Percentiles rank a stretch among this genome's conserved stretches.
Evolutionary conservation across 805 yeast species (phyloP).

Genomic region (Teunomyces lycoperdinae): DNA sequence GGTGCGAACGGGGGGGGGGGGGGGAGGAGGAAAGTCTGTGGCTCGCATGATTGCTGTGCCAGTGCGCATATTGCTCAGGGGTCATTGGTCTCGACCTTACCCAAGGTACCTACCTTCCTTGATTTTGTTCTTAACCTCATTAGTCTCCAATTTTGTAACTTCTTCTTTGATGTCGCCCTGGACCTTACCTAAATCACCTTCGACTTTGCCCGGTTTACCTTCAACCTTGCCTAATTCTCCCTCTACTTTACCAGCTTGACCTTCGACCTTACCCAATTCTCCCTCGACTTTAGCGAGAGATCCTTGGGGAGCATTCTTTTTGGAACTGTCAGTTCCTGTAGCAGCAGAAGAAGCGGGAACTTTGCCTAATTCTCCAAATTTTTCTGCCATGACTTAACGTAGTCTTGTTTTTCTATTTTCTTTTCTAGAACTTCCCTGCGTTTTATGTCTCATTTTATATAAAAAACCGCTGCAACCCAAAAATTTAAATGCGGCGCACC

Average conservation of each 20-base stretch:
- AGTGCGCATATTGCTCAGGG: background rate
- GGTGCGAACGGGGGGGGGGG: no score
- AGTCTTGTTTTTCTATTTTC: no score
- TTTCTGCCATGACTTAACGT: constrained; percentile 2
- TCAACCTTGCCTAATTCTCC: constrained; percentile 2
- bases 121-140: background rate
- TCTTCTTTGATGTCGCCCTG: constrained; percentile 4
- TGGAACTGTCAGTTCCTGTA: constrained; percentile 6
- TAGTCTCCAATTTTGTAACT: constrained; percentile 3
- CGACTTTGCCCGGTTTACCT: background rate
- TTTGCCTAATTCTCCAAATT: constrained; percentile 11
- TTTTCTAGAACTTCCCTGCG: no score
- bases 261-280: constrained; percentile 6
- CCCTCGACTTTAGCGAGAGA: background rate
- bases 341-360: background rate
- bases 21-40: background rate
- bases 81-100: constrained; percentile 2
- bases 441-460: no score
- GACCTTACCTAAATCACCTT: constrained; percentile 5
- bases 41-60: no score
- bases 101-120: constrained; percentile 1
- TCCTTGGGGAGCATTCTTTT: background rate
- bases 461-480: no score
- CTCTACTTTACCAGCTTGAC: constrained; percentile 4
- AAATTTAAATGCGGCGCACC: background rate